A percentile compares a stretch with the other conserved stretches of the same genome.
Evolutionary conservation across 148 eudicot species (phyloP).

Genomic region (Vaccinium darrowii): DNA sequence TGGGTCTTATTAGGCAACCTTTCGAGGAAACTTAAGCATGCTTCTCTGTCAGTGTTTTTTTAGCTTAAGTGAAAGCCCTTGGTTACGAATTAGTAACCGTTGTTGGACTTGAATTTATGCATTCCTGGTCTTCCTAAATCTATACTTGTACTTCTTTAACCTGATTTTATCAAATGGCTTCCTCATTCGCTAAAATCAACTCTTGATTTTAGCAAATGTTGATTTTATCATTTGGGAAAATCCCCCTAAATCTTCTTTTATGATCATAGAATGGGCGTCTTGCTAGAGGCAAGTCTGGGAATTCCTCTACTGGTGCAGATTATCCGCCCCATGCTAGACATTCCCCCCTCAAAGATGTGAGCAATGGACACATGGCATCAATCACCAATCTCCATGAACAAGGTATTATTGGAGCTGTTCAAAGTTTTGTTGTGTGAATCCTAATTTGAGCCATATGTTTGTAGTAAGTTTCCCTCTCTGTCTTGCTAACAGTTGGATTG

Average conservation of each 20-base stretch:
- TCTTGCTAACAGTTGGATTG: conserved; percentile 61
- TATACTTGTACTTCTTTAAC: neutral
- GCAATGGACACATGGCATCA: conserved; percentile 60
- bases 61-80: neutral
- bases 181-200: too few species aligned
- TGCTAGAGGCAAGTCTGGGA: conserved; percentile 53
- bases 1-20: neutral
- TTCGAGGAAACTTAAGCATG: neutral
- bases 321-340: conserved; percentile 53
- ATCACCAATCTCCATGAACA: conserved; percentile 91
- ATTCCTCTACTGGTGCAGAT: conserved; percentile 36
- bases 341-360: conserved; percentile 51
- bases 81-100: neutral
- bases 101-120: conserved; percentile 2
- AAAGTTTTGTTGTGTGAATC: neutral
- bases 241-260: conserved; percentile 9
- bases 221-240: too few species aligned
- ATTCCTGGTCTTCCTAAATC: neutral
- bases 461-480: neutral
- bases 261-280: conserved; percentile 49
- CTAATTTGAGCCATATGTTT: conserved; percentile 28
- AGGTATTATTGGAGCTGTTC: conserved; percentile 40
- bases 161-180: neutral
- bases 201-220: too few species aligned
- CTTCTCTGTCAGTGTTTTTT: neutral